Evolutionary conservation across 169 alveolate genomes (phyloP).

Genomic region (Plasmodium relictum): DNA sequence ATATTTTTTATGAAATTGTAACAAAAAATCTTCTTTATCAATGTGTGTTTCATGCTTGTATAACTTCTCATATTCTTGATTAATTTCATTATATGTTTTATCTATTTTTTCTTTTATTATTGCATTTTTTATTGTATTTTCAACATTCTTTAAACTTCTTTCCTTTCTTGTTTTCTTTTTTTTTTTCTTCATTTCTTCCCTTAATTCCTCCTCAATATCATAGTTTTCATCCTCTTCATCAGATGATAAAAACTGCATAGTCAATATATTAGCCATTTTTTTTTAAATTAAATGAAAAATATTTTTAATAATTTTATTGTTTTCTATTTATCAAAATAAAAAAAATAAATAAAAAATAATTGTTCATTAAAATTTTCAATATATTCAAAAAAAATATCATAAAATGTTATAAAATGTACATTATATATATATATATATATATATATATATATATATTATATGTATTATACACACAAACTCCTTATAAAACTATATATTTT

Average conservation of each 20-base stretch:
- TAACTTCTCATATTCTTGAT: constrained; percentile 43
- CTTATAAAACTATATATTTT: too few relatives aligned
- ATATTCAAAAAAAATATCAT: not conserved
- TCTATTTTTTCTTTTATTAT: constrained; percentile 69
- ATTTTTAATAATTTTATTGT: not conserved
- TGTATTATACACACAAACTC: too few relatives aligned
- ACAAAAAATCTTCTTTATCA: constrained; percentile 36
- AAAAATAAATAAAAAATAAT: too few relatives aligned
- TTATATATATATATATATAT: constrained; percentile 2
- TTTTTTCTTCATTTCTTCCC: constrained; percentile 28
- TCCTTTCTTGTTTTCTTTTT: not conserved
- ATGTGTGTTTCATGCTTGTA: constrained; percentile 43
- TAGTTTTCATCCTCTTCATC: constrained; percentile 72
- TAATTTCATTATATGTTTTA: constrained; percentile 48
- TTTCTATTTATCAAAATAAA: not conserved
- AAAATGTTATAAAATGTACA: not conserved
- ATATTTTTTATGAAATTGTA: constrained; percentile 62
- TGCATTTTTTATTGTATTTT: constrained; percentile 24
- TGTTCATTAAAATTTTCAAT: not conserved
- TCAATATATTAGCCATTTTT: constrained; percentile 55
- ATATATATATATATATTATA: not conserved
- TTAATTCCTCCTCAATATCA: constrained; percentile 42
- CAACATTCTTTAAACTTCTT: constrained; percentile 9
- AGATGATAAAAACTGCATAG: constrained; percentile 46
- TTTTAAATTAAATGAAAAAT: not conserved